Evolutionary conservation across 768 basidiomycete genomes (phyloP).

Genomic region (Tricholoma saponaceum): DNA sequence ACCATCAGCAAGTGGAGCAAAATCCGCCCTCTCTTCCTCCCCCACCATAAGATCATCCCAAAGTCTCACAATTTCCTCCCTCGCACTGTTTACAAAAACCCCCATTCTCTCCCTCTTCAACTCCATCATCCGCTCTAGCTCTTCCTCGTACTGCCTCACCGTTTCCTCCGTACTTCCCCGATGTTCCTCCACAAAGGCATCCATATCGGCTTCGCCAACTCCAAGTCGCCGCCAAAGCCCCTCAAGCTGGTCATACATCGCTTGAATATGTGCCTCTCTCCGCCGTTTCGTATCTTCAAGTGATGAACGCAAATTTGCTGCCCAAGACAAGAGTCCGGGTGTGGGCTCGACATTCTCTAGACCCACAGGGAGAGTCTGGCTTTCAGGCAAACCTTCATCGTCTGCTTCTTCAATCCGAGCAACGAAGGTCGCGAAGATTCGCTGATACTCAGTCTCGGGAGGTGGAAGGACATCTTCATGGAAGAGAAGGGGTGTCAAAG

Average conservation of each 20-base stretch:
- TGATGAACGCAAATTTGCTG: conserved; percentile 47
- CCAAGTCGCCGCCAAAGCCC: conserved; percentile 87
- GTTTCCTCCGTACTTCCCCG: conserved; percentile 78
- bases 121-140: conserved; percentile 86
- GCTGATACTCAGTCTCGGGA: conserved; percentile 47
- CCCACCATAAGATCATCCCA: conserved; percentile 88
- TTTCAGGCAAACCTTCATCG: conserved; percentile 39
- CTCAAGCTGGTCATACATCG: conserved; percentile 92
- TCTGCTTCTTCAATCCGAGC: conserved; percentile 56
- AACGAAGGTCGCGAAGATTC: conserved; percentile 61
- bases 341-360: conserved; percentile 81
- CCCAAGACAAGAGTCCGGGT: conserved; percentile 69
- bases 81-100: conserved; percentile 75
- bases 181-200: conserved; percentile 87
- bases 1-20: conserved; percentile 85
- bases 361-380: conserved; percentile 39
- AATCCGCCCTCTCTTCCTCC: conserved; percentile 76
- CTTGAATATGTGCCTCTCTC: conserved; percentile 83
- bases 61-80: conserved; percentile 73
- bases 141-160: conserved; percentile 81
- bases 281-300: conserved; percentile 71
- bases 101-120: conserved; percentile 86
- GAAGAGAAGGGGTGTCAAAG: conserved; percentile 34
- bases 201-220: conserved; percentile 75
- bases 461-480: conserved; percentile 24